phyloP scores from a whole-genome alignment of 768 basidiomycete species.

The Leccinum olivaceopallidum region DNA sequence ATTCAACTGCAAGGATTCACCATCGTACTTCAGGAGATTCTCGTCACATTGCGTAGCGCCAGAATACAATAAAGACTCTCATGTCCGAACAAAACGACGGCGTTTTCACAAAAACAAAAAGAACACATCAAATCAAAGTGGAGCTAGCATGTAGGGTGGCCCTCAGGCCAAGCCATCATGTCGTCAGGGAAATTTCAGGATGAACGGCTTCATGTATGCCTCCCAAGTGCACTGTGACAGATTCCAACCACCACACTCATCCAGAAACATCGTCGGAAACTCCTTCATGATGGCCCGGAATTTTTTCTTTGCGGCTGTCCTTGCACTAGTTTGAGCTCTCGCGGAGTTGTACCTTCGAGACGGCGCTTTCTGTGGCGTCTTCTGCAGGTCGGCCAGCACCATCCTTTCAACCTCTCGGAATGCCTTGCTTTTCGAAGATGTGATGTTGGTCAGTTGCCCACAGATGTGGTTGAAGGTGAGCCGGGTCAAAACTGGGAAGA shows the following conservation, averaged over 20 bases:
- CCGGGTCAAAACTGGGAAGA: slow-evolving; percentile 48
- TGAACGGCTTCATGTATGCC: slow-evolving; percentile 55
- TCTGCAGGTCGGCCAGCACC: slow-evolving; percentile 39
- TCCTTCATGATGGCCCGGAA: slow-evolving; percentile 37
- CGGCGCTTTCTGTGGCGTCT: slow-evolving; percentile 11
- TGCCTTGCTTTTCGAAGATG: slow-evolving; percentile 38
- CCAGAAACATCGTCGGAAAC: slow-evolving; percentile 33
- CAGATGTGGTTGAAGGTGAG: slow-evolving; percentile 51
- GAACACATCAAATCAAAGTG: slow-evolving; percentile 5
- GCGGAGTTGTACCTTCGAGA: slow-evolving; percentile 12
- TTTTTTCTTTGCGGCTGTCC: slow-evolving; percentile 19
- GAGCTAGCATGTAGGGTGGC: neutral
- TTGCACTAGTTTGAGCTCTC: slow-evolving; percentile 20
- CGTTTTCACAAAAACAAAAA: slow-evolving; percentile 5
- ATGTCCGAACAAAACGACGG: slow-evolving; percentile 25
- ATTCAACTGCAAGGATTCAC: neutral
- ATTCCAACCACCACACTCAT: slow-evolving; percentile 47
- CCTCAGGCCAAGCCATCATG: neutral
- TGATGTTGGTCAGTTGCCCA: slow-evolving; percentile 35
- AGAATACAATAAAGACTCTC: slow-evolving; percentile 3
- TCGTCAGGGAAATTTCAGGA: slow-evolving; percentile 60
- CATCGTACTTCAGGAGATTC: slow-evolving; percentile 5
- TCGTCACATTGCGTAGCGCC: neutral
- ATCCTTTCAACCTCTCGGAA: slow-evolving; percentile 45
- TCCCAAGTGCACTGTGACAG: slow-evolving; percentile 63